Base-by-base conservation (phyloP, 345 rosid species). In the Iberis pinnata region DNA sequence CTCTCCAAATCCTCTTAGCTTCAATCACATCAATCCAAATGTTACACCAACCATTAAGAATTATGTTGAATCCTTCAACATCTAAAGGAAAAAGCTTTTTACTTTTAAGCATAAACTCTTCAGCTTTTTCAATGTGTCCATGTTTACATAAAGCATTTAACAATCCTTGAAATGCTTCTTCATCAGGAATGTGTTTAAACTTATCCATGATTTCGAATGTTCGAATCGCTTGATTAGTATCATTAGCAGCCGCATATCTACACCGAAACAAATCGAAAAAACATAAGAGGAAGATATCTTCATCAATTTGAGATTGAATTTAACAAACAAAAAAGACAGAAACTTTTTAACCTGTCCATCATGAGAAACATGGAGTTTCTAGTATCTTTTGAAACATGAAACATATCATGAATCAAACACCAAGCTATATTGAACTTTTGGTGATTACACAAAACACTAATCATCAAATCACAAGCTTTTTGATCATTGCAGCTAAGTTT, bases 71-170 rank as follows among this genome's bases (percentile, higher is more conserved):
- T 45, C 80, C 75, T 10, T 74, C 72, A 16, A 74, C 66, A 17
- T 61, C 76, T 58, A 89, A 17, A 0, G 95, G 95, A 67, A 87
- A 84, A 43, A 87, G 72, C 75, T 80, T 84, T 75, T 80, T 84
- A 58, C 75, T 90, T 31, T 53, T 62, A 53, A 90, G 77, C 98
- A 87, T 82, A 60, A 80, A 80, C 73, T 90, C 95, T 70, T 87
- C 89, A n/a, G 96, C 96, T 68, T 90, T 86, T 67, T 90, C 98
- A 33, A 87, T 70, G 65, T 82, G 74, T 12, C 98, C 98, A 57
- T 84, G 69, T 56, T 60, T 76, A 59, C 95, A 90, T 17, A 90
- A 80, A 22, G 78, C 63, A 51, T 49, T 59, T 33, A 90, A 25
- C 45, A 82, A 75, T 39, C 61, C 56, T 39, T 42, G 56, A 62